Evolutionary conservation across 768 basidiomycete genomes (phyloP).

Genomic region (Scleroderma bovista): DNA sequence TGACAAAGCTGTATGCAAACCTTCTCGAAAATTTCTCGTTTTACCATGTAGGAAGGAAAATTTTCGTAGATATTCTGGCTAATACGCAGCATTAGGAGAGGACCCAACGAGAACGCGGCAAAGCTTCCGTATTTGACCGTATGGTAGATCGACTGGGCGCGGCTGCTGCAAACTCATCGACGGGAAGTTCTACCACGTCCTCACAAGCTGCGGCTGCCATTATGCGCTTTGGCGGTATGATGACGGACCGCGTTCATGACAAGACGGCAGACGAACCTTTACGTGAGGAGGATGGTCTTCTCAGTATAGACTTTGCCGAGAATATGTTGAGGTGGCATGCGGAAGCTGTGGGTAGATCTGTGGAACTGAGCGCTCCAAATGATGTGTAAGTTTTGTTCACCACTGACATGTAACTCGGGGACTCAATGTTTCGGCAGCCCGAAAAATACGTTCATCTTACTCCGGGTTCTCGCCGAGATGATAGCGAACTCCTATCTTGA

Average conservation of each 20-base stretch:
- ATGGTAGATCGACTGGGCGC: constrained; percentile 83
- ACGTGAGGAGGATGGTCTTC: constrained; percentile 75
- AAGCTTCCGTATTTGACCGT: constrained; percentile 80
- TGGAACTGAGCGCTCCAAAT: constrained; percentile 74
- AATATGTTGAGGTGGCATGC: constrained; percentile 97
- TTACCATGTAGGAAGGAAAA: constrained; percentile 67
- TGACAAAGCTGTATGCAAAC: constrained; percentile 72
- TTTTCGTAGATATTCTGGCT: constrained; percentile 1
- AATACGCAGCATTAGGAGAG: constrained; percentile 37
- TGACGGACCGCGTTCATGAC: constrained; percentile 45
- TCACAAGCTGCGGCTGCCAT: constrained; percentile 85
- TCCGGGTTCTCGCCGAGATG: constrained; percentile 82
- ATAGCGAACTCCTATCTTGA: constrained; percentile 83
- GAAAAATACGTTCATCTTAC: constrained; percentile 80
- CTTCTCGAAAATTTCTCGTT: constrained; percentile 73
- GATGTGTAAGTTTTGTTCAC: constrained; percentile 68
- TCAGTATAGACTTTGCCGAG: constrained; percentile 75
- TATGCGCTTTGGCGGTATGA: constrained; percentile 85
- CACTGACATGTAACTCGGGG: background rate
- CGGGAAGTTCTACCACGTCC: constrained; percentile 60
- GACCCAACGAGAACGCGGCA: constrained; percentile 52
- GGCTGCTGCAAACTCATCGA: constrained; percentile 60
- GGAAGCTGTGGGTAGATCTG: constrained; percentile 90
- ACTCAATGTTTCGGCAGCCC: constrained; percentile 45
- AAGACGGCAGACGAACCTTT: constrained; percentile 61